A percentile compares a stretch with the other conserved stretches of the same genome.
Conservation (phyloP, 1,139 yeast genomes). For the Yarrowia galli region DNA sequence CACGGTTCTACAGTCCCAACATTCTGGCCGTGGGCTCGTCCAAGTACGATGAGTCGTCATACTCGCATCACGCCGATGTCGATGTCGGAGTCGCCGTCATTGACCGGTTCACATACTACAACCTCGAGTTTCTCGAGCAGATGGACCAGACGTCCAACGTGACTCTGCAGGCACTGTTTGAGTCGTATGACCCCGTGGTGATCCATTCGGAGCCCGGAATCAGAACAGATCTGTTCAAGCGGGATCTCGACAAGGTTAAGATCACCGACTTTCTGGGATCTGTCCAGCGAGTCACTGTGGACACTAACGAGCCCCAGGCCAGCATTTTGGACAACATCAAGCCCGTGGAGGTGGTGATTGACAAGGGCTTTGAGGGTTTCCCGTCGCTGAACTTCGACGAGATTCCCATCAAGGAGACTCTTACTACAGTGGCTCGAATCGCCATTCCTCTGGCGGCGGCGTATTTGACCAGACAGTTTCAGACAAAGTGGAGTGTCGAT, state of each 20-base stretch:
- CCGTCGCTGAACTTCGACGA: neutral
- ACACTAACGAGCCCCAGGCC: slow-evolving; percentile 55
- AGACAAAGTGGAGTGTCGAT: slow-evolving; percentile 7
- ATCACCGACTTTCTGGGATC: slow-evolving; percentile 96
- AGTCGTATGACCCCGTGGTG: slow-evolving; percentile 79
- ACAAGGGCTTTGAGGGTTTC: slow-evolving; percentile 29
- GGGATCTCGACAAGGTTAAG: slow-evolving; percentile 72
- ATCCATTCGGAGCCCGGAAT: slow-evolving; percentile 94
- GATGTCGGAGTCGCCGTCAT: slow-evolving; percentile 98
- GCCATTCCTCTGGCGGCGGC: slow-evolving; percentile 21
- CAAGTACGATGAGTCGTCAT: slow-evolving; percentile 86
- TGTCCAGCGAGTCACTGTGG: slow-evolving; percentile 81
- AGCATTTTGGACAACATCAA: slow-evolving; percentile 42
- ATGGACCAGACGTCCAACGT: slow-evolving; percentile 75
- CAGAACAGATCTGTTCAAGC: slow-evolving; percentile 74
- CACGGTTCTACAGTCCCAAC: slow-evolving; percentile 90
- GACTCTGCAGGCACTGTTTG: slow-evolving; percentile 84
- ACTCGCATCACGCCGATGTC: slow-evolving; percentile 93
- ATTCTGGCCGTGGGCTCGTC: slow-evolving; percentile 93
- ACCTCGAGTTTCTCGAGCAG: slow-evolving; percentile 82
- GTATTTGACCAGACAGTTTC: slow-evolving; percentile 21
- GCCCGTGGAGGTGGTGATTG: slow-evolving; percentile 41
- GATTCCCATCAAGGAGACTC: slow-evolving; percentile 6
- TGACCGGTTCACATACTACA: slow-evolving; percentile 93
- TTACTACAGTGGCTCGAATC: slow-evolving; percentile 40